Conservation (phyloP, 108 stramenopile genomes). For the Cyclotella baltica region DNA sequence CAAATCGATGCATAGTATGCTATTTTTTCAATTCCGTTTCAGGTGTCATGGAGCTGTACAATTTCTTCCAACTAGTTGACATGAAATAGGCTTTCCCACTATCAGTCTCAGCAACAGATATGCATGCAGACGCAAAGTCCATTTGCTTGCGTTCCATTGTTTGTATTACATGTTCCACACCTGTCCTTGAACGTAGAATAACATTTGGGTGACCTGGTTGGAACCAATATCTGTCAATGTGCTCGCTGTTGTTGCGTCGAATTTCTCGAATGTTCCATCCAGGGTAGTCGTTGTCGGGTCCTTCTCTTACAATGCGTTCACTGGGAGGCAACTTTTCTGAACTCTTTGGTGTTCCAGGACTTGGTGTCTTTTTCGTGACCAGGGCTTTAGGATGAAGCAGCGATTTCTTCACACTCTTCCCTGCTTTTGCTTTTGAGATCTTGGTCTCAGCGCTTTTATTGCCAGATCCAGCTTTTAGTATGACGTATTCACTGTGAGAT, state of each 20-base stretch:
- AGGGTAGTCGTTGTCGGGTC: constrained; percentile 20
- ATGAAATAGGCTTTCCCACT: background rate
- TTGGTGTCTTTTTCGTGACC: background rate
- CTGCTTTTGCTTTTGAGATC: background rate
- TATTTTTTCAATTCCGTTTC: background rate
- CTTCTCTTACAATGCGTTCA: background rate
- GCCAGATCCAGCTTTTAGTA: background rate
- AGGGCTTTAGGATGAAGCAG: too few relatives aligned
- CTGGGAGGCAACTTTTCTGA: background rate
- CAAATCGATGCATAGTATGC: background rate
- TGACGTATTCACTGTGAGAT: background rate
- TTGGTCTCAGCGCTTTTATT: background rate
- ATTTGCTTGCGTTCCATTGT: background rate
- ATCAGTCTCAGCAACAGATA: background rate
- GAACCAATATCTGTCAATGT: constrained; percentile 26
- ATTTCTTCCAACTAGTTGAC: background rate
- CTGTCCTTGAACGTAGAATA: constrained; percentile 23
- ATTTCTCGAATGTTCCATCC: constrained; percentile 32
- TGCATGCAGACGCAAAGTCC: constrained; percentile 16
- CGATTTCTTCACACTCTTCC: background rate
- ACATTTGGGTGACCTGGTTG: constrained; percentile 18
- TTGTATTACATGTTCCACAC: constrained; percentile 15
- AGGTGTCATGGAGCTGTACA: background rate
- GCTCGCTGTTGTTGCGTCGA: constrained; percentile 4
- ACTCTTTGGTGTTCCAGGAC: too few relatives aligned